These are phyloP conservation scores for Hypoxylon sp. DNA, from an alignment of 2,329 filamentous ascomycete species.

Conservation along the genomic window DNA sequence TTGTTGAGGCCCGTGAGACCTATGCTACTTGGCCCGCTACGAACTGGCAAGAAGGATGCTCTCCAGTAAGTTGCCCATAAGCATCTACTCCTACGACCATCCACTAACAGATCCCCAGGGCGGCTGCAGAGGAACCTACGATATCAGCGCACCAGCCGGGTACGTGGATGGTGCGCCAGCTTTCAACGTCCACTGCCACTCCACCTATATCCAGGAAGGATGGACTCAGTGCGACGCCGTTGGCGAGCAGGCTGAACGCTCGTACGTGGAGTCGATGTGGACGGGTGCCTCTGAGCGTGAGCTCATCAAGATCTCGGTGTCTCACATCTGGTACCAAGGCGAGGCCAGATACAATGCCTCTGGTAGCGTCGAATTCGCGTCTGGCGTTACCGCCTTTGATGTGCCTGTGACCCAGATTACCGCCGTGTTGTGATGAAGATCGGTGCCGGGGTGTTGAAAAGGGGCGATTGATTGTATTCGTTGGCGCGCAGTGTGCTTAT, in stretches of 20 bases:
- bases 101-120: constrained; percentile 34
- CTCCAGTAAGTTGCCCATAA: constrained; percentile 33
- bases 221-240: constrained; percentile 47
- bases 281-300: constrained; percentile 36
- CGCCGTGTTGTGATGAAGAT: constrained; percentile 12
- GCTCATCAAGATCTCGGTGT: constrained; percentile 45
- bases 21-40: constrained; percentile 36
- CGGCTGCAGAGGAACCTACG: constrained; percentile 48
- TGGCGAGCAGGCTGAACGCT: constrained; percentile 20
- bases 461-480: constrained; percentile 14
- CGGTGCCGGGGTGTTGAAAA: background rate
- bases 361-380: constrained; percentile 33
- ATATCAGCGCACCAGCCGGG: constrained; percentile 43
- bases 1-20: constrained; percentile 12
- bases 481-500: constrained; percentile 5
- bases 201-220: constrained; percentile 46
- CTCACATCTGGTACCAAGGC: constrained; percentile 43
- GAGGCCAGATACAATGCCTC: constrained; percentile 36
- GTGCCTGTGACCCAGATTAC: constrained; percentile 33
- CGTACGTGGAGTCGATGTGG: constrained; percentile 47
- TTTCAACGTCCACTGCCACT: constrained; percentile 50
- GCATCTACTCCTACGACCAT: background rate
- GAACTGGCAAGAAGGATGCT: constrained; percentile 46
- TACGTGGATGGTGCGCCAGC: constrained; percentile 48
- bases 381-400: constrained; percentile 23